Base-by-base conservation (phyloP, 2,329 filamentous ascomycete species). In the Phyllosticta paracitricarpa region DNA sequence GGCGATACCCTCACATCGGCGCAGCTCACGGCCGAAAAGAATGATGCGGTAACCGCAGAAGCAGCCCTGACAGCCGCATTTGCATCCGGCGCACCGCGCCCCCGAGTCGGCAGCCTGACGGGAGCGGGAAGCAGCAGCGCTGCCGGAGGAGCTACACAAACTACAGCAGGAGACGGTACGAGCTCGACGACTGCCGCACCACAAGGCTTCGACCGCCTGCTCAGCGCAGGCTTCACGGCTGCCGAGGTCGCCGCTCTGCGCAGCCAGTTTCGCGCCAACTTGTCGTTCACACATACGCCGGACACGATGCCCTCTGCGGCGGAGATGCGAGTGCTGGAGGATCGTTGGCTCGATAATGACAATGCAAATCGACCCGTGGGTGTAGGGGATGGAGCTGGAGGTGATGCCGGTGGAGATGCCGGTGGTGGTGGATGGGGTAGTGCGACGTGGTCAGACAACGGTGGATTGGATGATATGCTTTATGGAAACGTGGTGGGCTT, bases 401-500 rank as follows among this genome's bases (percentile, higher is more conserved):
- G 72, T 74, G 64, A 69, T 69, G 62, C 68, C 64, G 65, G 72
- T 0, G 71, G 67, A 12, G 73, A 72, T 1, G 71, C 67, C 9
- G 73, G 68, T 8, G 73, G 75, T 56, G 69, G 71, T 17, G 77
- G 75, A 26, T 79, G 80, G 65, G 77, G 81, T 35, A 78, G 79
- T 26, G 78, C 80, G 3, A 80, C 81, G 48, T 80, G 79, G 26
- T 78, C 82, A 61, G 76, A 80, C 54, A 79, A 80, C 55, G 85
- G 83, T 0, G 82, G 89, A 10, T 77, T 96, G 54, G 93, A 97
- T 69, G 87, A 95, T 69, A 84, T 97, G 78, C 80, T 97, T 62
- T 89, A 87, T 76, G 94, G 92, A 4, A 90, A 94, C 73, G 78
- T 95, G 63, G 89, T 94, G 68, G 94, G 94, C 0, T 99, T 97